A percentile compares a stretch with the other conserved stretches of the same genome.
These are phyloP conservation scores for Orbilia brochopaga DNA, from an alignment of 2,329 filamentous ascomycete genomes.

Conservation along the genomic window DNA sequence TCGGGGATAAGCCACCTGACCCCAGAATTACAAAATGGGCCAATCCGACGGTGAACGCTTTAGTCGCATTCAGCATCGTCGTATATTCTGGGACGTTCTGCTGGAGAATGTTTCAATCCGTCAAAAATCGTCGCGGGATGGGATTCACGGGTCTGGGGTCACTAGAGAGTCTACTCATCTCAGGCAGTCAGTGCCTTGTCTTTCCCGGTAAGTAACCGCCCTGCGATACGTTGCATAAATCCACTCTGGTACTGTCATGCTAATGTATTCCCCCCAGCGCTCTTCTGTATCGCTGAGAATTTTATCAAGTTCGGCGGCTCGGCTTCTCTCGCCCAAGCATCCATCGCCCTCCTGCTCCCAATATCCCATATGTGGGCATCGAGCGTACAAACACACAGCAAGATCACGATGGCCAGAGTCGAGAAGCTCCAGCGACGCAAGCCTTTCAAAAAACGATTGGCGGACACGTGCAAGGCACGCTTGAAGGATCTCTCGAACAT, in stretches of 20 bases:
- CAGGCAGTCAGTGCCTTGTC: slow-evolving; percentile 34
- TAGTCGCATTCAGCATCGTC: slow-evolving; percentile 38
- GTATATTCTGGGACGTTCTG: slow-evolving; percentile 51
- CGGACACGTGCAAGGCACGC: slow-evolving; percentile 18
- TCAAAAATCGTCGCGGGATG: slow-evolving; percentile 17
- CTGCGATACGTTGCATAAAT: neutral
- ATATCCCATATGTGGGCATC: slow-evolving; percentile 71
- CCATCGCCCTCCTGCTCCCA: slow-evolving; percentile 69
- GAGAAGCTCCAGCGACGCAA: slow-evolving; percentile 49
- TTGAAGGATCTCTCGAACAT: slow-evolving; percentile 4
- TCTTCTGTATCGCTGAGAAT: slow-evolving; percentile 68
- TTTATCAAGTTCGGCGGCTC: slow-evolving; percentile 63
- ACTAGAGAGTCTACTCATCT: slow-evolving; percentile 39
- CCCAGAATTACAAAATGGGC: slow-evolving; percentile 36
- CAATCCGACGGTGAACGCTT: slow-evolving; percentile 32
- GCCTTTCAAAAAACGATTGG: slow-evolving; percentile 45
- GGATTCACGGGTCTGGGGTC: slow-evolving; percentile 46
- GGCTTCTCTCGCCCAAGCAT: slow-evolving; percentile 64
- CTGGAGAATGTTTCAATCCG: slow-evolving; percentile 27
- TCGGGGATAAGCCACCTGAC: slow-evolving; percentile 55
- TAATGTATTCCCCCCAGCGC: slow-evolving; percentile 59
- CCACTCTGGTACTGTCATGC: neutral
- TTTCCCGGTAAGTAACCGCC: slow-evolving; percentile 17
- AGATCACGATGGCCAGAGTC: slow-evolving; percentile 63
- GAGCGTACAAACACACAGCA: slow-evolving; percentile 62